A percentile compares a stretch with the other conserved stretches of the same genome.
phyloP scores from a whole-genome alignment of 306 rosid genomes.

The Myrica gale region DNA sequence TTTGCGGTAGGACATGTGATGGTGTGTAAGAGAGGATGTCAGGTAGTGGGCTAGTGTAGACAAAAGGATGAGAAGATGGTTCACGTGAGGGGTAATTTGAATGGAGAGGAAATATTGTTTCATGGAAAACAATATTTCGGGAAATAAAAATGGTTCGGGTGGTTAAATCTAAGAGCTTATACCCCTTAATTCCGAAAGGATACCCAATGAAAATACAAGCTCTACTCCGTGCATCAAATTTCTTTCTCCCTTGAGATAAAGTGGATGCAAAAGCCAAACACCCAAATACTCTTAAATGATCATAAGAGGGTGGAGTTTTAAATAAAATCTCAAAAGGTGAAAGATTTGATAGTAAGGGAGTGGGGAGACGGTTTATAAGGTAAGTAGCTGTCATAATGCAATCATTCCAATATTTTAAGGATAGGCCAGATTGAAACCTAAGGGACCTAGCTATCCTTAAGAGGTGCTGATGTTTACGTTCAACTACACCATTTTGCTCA shows the following conservation, averaged over 20 bases:
- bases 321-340: neutral
- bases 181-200: neutral
- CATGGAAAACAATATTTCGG: neutral
- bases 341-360: neutral
- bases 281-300: neutral
- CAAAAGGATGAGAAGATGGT: neutral
- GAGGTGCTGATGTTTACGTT: neutral
- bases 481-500: neutral
- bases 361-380: neutral
- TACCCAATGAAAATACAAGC: neutral
- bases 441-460: neutral
- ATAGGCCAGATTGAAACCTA: neutral
- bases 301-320: neutral
- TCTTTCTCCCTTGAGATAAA: neutral
- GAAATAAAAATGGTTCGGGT: neutral
- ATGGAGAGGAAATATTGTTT: neutral
- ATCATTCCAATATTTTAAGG: too few species aligned
- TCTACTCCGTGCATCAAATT: neutral
- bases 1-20: too few species aligned
- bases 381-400: too few species aligned
- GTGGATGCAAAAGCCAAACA: neutral
- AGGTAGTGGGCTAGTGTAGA: neutral
- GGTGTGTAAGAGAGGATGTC: neutral
- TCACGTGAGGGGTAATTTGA: too few species aligned
- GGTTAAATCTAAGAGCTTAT: neutral